Evolutionary conservation across 1,284 basidiomycete genomes (phyloP), one percentile per base, ranked within the genome.

Genomic region (Puccinia coronata): DNA sequence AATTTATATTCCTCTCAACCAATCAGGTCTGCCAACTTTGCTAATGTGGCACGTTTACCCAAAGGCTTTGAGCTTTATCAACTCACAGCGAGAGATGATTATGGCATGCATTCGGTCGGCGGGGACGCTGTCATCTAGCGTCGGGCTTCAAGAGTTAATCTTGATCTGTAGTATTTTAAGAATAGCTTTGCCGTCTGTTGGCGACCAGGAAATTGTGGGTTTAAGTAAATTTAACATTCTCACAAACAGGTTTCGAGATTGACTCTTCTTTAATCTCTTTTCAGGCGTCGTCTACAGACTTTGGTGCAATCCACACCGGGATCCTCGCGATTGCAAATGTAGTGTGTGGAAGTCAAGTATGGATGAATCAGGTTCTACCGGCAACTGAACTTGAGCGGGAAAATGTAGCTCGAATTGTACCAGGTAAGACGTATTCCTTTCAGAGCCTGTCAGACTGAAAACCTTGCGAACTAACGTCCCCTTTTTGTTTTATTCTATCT

Each of bases 21-120:
- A 16, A n/a, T 34, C 6, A 14, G 14, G 70, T 72, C 57, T 73
- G 23, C 61, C 43, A 59, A 23, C 18, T 61, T 63, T 51, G 43
- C 72, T 59, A n/a, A 74, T 16, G 51, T 41, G 51, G n/a, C 23
- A 28, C 43, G 39, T 55, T 47, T 63, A 23, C 20, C 18, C 12
- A 39, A 53, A 94, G 91, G 91, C 91, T 8, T 86, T 92, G 57
- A 90, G 92, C 51, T 93, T 96, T 86, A 84, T 96, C 43, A 89
- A 90, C 9, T 90, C 89, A 67, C 95, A 96, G 84, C 89, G 92
- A 67, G 92, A 94, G 76, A 94, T 93, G 0, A 89, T 94, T 80
- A 88, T 92, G 39, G 91, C 93, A 80, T 88, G 94, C 49, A 89
- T 96, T 0, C 92, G 92, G 84, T 91, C 91, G 79, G 91, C 93